phyloP scores from a whole-genome alignment of 768 basidiomycete genomes.

The Russula olivacea region DNA sequence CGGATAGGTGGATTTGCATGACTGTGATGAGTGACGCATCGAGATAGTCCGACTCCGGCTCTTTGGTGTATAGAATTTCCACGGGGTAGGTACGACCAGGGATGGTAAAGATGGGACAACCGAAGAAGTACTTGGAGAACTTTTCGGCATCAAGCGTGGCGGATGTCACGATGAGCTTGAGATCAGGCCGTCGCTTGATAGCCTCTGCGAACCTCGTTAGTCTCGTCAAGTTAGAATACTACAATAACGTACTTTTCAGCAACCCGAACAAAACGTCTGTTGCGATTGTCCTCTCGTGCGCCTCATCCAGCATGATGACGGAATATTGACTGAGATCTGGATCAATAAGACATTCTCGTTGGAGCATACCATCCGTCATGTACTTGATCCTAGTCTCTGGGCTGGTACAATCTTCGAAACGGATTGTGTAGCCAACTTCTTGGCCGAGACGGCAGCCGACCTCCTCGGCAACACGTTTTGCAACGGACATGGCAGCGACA shows the following conservation, averaged over 20 bases:
- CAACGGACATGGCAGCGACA: conserved; percentile 98
- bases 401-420: conserved; percentile 98
- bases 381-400: conserved; percentile 99
- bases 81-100: conserved; percentile 99
- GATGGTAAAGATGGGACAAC: conserved; percentile 98
- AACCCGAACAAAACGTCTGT: conserved; percentile 97
- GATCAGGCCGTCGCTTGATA: conserved; percentile 87
- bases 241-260: conserved; percentile 63
- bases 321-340: conserved; percentile 90
- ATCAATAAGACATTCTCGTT: conserved; percentile 94
- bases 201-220: conserved; percentile 58
- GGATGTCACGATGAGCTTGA: conserved; percentile 97
- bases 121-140: conserved; percentile 98
- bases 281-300: conserved; percentile 97
- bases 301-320: conserved; percentile 97
- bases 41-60: conserved; percentile 95
- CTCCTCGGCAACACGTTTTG: conserved; percentile 97
- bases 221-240: background rate
- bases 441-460: conserved; percentile 96
- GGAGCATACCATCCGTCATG: conserved; percentile 99
- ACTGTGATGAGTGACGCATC: conserved; percentile 98
- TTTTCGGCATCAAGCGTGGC: conserved; percentile 99
- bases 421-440: conserved; percentile 97
- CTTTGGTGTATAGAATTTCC: conserved; percentile 97
- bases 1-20: conserved; percentile 98